Evolutionary conservation across 371 early-diverging fungal species (phyloP), one percentile per base, ranked within the genome.

Genomic region (Scutellospora calospora): DNA sequence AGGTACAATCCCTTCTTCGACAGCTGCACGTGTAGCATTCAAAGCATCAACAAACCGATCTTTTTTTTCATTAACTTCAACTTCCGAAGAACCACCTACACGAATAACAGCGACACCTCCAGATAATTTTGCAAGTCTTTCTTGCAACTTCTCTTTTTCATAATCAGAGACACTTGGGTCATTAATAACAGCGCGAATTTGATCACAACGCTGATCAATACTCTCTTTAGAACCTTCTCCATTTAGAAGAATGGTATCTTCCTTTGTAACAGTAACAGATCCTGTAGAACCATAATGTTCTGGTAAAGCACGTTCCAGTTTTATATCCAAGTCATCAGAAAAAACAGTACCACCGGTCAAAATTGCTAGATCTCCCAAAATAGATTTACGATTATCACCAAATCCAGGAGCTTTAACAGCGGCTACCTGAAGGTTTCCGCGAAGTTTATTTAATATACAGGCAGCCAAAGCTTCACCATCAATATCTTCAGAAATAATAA

Each of bases 21-120:
- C 98, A 73, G 99, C 99, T 57, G 98, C 98, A 83, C 98, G 96
- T 41, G 99, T 98, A 78, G 99, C 99, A 85, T 97, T 97, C 80
- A 98, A 90, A 16, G 99, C 97, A 89, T 98, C 99, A 80, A 96
- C 98, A 84, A 97, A 97, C 65, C 98, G 92, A 89, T 98, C 99
- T 94, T 98, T 98, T 96, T 98, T 98, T 89, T 98, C 99, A 80
- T 98, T 98, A 60, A 98, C 99, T 87, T 98, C 99, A 59, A 98
- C 97, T 87, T 98, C 99, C 63, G 97, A 97, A 45, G 94, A 87
- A 62, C 99, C 99, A 81, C 99, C 99, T 78, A 98, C 98, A 87
- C 95, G 95, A 86, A 98, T 97, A 85, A 98, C 98, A 65, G 99
- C 99, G 76, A 98, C 99, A 89, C 99, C 99, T 78, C 98, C 97